A percentile compares a stretch with the other conserved stretches of the same genome.
These are phyloP conservation scores for Skeletonema costatum DNA, from an alignment of 108 stramenopile genomes.

Conservation along the genomic window DNA sequence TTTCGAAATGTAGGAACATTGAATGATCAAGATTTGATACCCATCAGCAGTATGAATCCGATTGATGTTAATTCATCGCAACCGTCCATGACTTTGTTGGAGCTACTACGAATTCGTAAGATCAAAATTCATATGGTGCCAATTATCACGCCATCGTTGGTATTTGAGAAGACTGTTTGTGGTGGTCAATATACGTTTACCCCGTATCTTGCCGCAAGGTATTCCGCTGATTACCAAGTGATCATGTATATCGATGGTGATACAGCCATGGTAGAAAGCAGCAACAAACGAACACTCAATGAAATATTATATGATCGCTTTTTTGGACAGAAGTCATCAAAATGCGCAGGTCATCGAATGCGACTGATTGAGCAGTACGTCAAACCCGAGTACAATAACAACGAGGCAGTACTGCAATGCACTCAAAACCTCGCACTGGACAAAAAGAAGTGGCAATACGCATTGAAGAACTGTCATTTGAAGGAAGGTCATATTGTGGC, in stretches of 20 bases:
- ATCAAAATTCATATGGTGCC: conserved; percentile 26
- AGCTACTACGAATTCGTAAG: conserved; percentile 8
- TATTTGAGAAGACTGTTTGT: conserved; percentile 24
- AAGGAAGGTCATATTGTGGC: conserved; percentile 30
- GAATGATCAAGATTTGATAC: conserved; percentile 13
- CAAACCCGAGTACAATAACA: conserved; percentile 1
- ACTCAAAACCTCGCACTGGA: conserved; percentile 8
- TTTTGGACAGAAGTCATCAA: conserved; percentile 11
- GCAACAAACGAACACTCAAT: background rate
- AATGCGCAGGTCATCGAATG: conserved; percentile 26
- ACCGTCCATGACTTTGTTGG: conserved; percentile 6
- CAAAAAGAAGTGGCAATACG: conserved; percentile 14
- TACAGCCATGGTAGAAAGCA: conserved; percentile 19
- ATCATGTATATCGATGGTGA: conserved; percentile 33
- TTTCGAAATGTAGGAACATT: background rate
- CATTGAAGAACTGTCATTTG: conserved; percentile 24
- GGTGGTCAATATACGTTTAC: conserved; percentile 25
- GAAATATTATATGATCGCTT: conserved; percentile 26
- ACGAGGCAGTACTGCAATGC: conserved; percentile 6
- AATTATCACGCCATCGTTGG: conserved; percentile 11
- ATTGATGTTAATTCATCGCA: background rate
- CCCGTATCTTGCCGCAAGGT: conserved; percentile 21
- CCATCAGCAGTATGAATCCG: conserved; percentile 4
- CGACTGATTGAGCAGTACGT: conserved; percentile 32
- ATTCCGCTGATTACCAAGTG: conserved; percentile 32